phyloP scores from a whole-genome alignment of 2,329 filamentous ascomycete species.

The Trichoderma asperellum region DNA sequence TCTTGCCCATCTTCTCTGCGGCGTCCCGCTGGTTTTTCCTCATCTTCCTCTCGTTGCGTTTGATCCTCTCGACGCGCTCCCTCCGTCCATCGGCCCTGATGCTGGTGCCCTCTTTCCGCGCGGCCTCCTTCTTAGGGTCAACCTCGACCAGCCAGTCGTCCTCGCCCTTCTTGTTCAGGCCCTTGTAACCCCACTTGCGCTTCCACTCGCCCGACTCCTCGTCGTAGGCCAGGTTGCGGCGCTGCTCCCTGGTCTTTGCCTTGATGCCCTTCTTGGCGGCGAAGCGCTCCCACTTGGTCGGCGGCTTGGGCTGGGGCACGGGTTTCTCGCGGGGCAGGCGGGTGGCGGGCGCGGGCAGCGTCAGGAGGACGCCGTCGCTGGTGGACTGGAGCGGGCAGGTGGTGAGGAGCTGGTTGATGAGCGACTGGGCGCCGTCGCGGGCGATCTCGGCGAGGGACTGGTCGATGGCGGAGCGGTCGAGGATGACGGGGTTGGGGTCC shows the following conservation, averaged over 20 bases:
- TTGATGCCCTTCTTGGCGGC: conserved; percentile 97
- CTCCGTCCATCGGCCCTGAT: conserved; percentile 65
- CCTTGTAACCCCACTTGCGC: conserved; percentile 93
- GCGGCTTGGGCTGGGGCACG: conserved; percentile 76
- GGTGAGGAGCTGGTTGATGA: conserved; percentile 92
- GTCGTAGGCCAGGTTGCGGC: conserved; percentile 77
- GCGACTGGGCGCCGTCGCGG: conserved; percentile 85
- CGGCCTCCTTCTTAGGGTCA: conserved; percentile 71
- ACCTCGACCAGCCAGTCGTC: conserved; percentile 92
- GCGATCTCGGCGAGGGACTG: conserved; percentile 71
- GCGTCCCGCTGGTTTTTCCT: conserved; percentile 65
- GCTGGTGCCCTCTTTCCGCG: conserved; percentile 64
- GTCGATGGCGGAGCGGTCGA: conserved; percentile 62
- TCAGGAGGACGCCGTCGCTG: conserved; percentile 72
- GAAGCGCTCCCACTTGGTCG: conserved; percentile 95
- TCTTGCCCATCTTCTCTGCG: conserved; percentile 34
- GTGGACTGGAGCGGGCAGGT: conserved; percentile 80
- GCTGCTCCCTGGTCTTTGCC: conserved; percentile 78
- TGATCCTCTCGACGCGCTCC: conserved; percentile 69
- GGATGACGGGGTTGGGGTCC: conserved; percentile 80
- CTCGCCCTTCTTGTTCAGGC: conserved; percentile 81
- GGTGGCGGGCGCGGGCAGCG: conserved; percentile 72
- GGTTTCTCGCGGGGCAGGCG: conserved; percentile 89
- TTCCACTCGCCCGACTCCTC: conserved; percentile 86
- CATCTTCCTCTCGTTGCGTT: conserved; percentile 71